phyloP scores from a whole-genome alignment of 202 grass and related monocot genomes.

The Carex arenaria region DNA sequence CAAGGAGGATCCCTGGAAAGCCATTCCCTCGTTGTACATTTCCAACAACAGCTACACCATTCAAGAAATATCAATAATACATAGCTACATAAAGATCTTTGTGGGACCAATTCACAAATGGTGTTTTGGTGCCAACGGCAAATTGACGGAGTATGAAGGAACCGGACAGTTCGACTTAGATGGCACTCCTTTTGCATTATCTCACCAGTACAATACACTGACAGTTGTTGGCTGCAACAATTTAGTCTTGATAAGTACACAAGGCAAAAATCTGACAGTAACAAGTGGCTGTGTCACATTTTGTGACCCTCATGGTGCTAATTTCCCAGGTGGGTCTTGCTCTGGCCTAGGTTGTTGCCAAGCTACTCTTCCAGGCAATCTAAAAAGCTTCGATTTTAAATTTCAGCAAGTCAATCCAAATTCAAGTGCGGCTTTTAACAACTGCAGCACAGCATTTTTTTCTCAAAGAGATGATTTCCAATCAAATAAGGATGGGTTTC shows the following conservation, averaged over 20 bases:
- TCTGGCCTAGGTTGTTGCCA: conserved; percentile 50
- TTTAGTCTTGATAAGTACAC: conserved; percentile 22
- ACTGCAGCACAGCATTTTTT: conserved; percentile 1
- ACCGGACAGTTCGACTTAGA: background rate
- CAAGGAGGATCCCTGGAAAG: too few relatives aligned
- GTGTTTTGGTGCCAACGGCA: too few relatives aligned
- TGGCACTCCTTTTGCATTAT: background rate
- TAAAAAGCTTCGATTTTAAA: conserved; percentile 11
- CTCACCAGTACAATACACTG: background rate
- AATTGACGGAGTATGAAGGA: too few relatives aligned
- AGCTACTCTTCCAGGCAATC: conserved; percentile 3
- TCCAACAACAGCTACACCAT: too few relatives aligned
- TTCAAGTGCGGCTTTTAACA: background rate
- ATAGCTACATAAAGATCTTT: too few relatives aligned
- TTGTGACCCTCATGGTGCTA: background rate
- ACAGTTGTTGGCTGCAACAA: conserved; percentile 36
- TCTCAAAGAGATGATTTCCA: conserved; percentile 7
- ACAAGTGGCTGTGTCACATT: conserved; percentile 35
- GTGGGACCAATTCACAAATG: too few relatives aligned
- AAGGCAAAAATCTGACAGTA: background rate
- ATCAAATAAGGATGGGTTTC: background rate
- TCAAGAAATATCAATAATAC: too few relatives aligned
- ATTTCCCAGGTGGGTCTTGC: background rate
- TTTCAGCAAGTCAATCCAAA: background rate
- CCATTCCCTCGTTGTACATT: too few relatives aligned